Evolutionary conservation across 1,284 basidiomycete species (phyloP).

Genomic region (Cryptococcus hybrid): DNA sequence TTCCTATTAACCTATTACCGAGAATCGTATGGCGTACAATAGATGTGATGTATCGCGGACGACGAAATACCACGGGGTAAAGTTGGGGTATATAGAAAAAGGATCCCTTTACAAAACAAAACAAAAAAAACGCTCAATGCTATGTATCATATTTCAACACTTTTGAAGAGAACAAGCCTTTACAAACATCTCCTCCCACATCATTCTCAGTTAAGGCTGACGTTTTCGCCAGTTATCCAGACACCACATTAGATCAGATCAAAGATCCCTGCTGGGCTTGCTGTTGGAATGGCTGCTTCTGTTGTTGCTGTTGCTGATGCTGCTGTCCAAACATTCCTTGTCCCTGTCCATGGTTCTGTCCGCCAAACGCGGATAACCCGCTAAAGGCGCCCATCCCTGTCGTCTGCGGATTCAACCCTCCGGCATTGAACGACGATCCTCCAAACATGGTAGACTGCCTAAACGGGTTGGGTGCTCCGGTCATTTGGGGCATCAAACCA

Average conservation of each 20-base stretch:
- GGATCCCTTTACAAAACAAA: no score
- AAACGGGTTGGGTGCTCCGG: constrained; percentile 51
- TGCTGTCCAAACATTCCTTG: constrained; percentile 18
- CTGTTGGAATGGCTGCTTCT: background rate
- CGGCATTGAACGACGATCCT: background rate
- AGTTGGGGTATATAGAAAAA: no score
- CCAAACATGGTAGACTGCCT: constrained; percentile 22
- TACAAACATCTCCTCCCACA: no score
- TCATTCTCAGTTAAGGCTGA: no score
- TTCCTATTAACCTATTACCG: no score
- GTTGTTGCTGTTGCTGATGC: background rate
- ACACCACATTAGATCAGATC: background rate
- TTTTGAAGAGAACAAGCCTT: no score
- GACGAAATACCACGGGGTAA: no score
- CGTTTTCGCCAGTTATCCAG: no score
- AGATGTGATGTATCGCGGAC: no score
- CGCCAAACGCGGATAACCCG: constrained; percentile 27
- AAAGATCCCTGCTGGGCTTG: background rate
- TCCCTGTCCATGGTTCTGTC: constrained; percentile 22
- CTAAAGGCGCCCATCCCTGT: constrained; percentile 28
- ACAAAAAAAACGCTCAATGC: no score
- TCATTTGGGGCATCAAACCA: constrained; percentile 18
- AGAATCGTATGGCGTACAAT: no score
- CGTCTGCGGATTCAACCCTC: constrained; percentile 1
- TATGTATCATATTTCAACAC: no score